Conservation (phyloP, 345 rosid genomes). For the Salix caprea region DNA sequence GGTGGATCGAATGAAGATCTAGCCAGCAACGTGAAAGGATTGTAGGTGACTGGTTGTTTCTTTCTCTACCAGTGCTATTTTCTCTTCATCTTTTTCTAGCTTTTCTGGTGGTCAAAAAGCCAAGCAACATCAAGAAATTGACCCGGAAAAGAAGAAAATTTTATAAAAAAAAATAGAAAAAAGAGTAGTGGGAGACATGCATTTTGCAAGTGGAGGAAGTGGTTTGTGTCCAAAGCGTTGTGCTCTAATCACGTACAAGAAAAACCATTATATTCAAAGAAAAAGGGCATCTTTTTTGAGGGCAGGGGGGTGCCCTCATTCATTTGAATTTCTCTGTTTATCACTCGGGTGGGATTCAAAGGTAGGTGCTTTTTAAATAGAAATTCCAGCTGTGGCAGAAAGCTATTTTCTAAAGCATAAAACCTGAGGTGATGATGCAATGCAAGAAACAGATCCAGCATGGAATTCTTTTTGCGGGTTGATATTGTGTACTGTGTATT, state of each 20-base stretch:
- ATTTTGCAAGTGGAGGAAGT: constrained; percentile 23
- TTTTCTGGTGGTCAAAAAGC: constrained; percentile 22
- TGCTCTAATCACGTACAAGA: constrained; percentile 7
- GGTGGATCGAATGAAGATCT: neutral
- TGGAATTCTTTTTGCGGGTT: neutral
- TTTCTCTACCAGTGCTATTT: neutral
- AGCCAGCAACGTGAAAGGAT: neutral
- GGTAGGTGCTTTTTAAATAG: neutral
- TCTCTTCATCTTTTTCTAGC: neutral
- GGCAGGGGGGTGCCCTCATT: constrained; percentile 20
- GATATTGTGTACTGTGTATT: neutral
- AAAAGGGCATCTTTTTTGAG: neutral
- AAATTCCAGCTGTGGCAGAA: constrained; percentile 13
- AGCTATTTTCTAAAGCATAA: neutral
- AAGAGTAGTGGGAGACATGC: constrained; percentile 23
- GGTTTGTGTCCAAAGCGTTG: constrained; percentile 17
- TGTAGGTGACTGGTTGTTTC: neutral
- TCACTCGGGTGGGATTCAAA: neutral
- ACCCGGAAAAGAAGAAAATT: neutral
- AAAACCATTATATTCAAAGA: neutral
- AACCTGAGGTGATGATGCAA: neutral
- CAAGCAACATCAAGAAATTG: constrained; percentile 23
- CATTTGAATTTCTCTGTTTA: neutral
- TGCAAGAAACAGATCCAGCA: neutral
- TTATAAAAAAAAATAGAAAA: neutral